Base-by-base conservation (phyloP, 2,329 filamentous ascomycete species). In the Ceratocystis cubensis region DNA sequence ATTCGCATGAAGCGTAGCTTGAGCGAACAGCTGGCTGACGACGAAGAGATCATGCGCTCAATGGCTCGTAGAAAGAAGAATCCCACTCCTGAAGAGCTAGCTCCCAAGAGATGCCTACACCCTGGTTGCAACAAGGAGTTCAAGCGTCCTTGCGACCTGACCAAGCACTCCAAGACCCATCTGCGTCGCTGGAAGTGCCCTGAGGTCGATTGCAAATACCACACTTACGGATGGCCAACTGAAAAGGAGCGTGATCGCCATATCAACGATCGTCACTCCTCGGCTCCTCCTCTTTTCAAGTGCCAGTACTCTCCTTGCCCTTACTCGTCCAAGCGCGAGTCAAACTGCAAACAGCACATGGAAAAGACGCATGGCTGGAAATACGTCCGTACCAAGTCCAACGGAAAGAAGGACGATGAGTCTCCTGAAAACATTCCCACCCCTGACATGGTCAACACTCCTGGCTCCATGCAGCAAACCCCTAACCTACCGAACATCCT, bases 321-420 rank as follows among this genome's bases (percentile, higher is more conserved):
- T 0, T 97, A 97, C 79, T 88, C 91, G 73, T 96, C 92, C 10
- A 97, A 97, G 81, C 88, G 92, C 68, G 89, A 96, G 78, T 94
- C 89, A 69, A 97, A 97, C 76, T 95, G 91, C 83, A 96, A 96
- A 75, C 93, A 96, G 76, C 92, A 97, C 77, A 96, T 96, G 92
- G 93, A 97, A 79, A 96, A 96, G 77, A 88, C 90, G 0, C 92
- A 97, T 73, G 87, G 87, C 67, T 96, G 90, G 88, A 81, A 82
- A n/a, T 96, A 96, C 71, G 82, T 92, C 66, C 88, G 93, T 70
- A 93, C 91, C 68, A 96, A 96, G 82, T 92, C 88, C 75, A 96
- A 95, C 73, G 88, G 89, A 74, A 89, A 88, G 77, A 84, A 81
- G 74, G 62, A 61, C 3, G 17, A 37, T 13, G 53, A 61, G 57